Base-by-base conservation (phyloP, 2,329 filamentous ascomycete species). In the Scedosporium boydii region DNA sequence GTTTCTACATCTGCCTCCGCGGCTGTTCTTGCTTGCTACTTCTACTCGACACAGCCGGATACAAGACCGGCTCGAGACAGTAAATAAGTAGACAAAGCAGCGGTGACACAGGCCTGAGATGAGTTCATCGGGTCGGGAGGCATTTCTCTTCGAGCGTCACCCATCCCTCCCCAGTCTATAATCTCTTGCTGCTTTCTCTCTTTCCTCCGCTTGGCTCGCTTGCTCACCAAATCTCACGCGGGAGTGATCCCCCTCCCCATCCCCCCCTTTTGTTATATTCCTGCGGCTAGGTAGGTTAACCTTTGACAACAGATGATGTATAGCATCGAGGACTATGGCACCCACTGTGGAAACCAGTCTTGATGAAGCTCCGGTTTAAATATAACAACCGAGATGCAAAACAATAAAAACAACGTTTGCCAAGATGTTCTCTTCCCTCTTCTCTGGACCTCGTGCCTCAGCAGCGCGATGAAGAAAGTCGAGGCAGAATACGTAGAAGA, bases 131-230 rank as follows among this genome's bases (percentile, higher is more conserved):
- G 21, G 44, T n/a, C 44, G 44, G 14, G n/a, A 18, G 10, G 44
- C n/a, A n/a, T 48, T 48, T 23, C n/a, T 16, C 44, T 23, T 23
- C 21, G 6, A n/a, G 6, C 6, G 29, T 9, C 44, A 48, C 44
- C 44, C 44, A 9, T 34, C 29, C 7, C 6, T 34, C 29, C 29
- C 7, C 29, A 34, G 29, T 34, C 44, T 48, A 48, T 23, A 48
- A 12, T 55, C 51, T 23, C 7, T 23, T 23, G 6, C 23, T 23
- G 6, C 29, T 21, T 10, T 6, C 18, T 14, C 23, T 29, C 51
- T 55, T 55, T 55, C 18, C 51, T 55, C 51, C 51, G 23, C 51
- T 55, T 55, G 51, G 51, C 51, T 55, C 51, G 51, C 51, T 55
- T 55, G 51, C 51, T 55, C 9, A 23, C 51, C 21, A 26, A 55